Percentiles rank a stretch among this genome's conserved stretches.
phyloP scores from a whole-genome alignment of 768 basidiomycete species.

The Phaffia tasmanica region DNA sequence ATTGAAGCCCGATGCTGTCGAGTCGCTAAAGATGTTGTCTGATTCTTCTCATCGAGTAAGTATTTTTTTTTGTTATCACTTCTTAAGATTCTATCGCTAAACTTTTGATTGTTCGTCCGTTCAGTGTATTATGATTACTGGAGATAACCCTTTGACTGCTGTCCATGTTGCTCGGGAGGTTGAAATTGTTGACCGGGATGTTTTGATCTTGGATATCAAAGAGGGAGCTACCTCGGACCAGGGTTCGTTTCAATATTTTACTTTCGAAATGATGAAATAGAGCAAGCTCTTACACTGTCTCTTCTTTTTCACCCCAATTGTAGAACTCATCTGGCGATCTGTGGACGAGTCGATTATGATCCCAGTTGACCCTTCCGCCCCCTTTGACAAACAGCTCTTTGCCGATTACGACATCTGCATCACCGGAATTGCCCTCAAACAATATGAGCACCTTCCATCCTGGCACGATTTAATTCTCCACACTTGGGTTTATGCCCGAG shows the following conservation, averaged over 20 bases:
- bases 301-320: neutral
- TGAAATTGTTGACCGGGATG: slow-evolving; percentile 92
- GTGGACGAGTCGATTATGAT: slow-evolving; percentile 87
- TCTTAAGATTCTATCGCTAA: neutral
- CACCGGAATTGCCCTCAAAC: slow-evolving; percentile 85
- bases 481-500: slow-evolving; percentile 97
- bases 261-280: neutral
- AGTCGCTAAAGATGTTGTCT: slow-evolving; percentile 80
- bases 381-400: slow-evolving; percentile 66
- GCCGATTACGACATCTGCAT: slow-evolving; percentile 89
- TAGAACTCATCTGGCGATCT: slow-evolving; percentile 82
- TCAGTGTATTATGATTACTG: slow-evolving; percentile 98
- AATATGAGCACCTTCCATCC: slow-evolving; percentile 58
- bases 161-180: slow-evolving; percentile 92
- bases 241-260: slow-evolving; percentile 46
- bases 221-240: slow-evolving; percentile 62
- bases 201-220: slow-evolving; percentile 76
- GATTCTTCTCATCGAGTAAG: slow-evolving; percentile 88
- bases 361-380: slow-evolving; percentile 65
- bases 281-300: neutral
- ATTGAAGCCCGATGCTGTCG: slow-evolving; percentile 82
- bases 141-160: slow-evolving; percentile 94
- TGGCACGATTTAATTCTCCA: slow-evolving; percentile 80
- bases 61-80: too few species aligned
- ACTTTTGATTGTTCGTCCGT: neutral